phyloP scores from a whole-genome alignment of 345 rosid species.

The Salix koriyanagi region DNA sequence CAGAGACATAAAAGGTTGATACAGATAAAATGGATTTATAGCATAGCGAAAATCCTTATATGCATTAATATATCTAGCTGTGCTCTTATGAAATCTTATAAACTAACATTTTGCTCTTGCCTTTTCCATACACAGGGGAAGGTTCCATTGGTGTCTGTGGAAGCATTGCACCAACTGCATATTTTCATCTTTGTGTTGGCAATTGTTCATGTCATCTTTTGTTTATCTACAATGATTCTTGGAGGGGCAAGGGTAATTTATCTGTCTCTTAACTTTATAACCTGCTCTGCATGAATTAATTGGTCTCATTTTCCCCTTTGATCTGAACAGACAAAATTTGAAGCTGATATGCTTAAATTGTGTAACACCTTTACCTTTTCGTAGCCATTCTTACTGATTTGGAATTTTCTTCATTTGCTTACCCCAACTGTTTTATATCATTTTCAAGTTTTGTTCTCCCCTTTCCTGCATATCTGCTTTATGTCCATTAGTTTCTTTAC shows the following conservation, averaged over 20 bases:
- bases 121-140: conserved; percentile 44
- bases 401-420: no score
- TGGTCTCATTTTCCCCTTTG: neutral
- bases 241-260: conserved; percentile 65
- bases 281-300: neutral
- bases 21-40: neutral
- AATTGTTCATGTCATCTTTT: conserved; percentile 71
- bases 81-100: neutral
- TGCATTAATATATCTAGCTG: neutral
- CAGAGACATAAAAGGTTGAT: neutral
- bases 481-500: no score
- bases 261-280: neutral
- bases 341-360: neutral
- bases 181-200: conserved; percentile 85
- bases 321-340: neutral
- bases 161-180: conserved; percentile 85
- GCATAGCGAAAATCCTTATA: no score
- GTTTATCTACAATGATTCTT: conserved; percentile 70
- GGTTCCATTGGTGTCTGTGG: conserved; percentile 58
- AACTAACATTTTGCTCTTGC: neutral
- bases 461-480: no score
- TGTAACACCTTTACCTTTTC: no score
- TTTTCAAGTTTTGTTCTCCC: no score
- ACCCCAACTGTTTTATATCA: no score
- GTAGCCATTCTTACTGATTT: no score